These are phyloP conservation scores for Sporobolomyces phaffii DNA, from an alignment of 768 basidiomycete species.

Conservation along the genomic window DNA sequence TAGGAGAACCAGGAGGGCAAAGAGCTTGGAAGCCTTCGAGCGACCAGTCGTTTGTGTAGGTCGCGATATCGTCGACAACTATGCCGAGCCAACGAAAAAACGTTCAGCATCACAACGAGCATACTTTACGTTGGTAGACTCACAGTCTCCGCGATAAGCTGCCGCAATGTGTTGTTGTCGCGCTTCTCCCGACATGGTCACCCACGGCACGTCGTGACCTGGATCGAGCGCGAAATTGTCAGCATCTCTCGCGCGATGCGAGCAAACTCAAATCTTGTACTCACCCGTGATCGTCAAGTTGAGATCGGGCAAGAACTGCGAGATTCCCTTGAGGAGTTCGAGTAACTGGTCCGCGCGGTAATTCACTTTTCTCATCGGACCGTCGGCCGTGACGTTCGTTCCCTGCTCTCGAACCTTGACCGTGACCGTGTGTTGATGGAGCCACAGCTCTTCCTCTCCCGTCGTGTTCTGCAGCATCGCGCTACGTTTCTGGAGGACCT, in stretches of 20 bases:
- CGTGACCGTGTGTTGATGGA: slow-evolving; percentile 33
- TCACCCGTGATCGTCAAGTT: slow-evolving; percentile 38
- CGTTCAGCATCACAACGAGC: too few species aligned
- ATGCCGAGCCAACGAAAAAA: not conserved
- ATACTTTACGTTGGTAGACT: too few species aligned
- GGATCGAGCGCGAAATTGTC: not conserved
- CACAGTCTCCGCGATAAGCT: slow-evolving; percentile 20
- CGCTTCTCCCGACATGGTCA: slow-evolving; percentile 25
- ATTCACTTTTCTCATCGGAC: slow-evolving; percentile 21
- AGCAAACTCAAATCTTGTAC: too few species aligned
- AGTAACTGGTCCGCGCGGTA: slow-evolving; percentile 24
- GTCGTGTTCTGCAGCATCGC: slow-evolving; percentile 23
- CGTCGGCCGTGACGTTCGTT: slow-evolving; percentile 3
- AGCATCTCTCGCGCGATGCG: not conserved
- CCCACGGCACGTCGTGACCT: slow-evolving; percentile 37
- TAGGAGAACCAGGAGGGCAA: slow-evolving; percentile 34
- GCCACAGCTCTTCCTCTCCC: slow-evolving; percentile 21
- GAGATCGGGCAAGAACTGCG: slow-evolving; percentile 38
- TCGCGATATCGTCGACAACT: slow-evolving; percentile 20
- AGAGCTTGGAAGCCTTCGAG: slow-evolving; percentile 33
- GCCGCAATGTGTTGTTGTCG: slow-evolving; percentile 8
- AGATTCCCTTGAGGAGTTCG: slow-evolving; percentile 29
- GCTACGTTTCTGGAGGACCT: slow-evolving; percentile 25
- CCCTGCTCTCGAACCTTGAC: slow-evolving; percentile 27
- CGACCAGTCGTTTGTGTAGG: slow-evolving; percentile 14